Evolutionary conservation across 1,284 basidiomycete genomes (phyloP), one percentile per base, ranked within the genome.

Genomic region (Blastosporella zonata): DNA sequence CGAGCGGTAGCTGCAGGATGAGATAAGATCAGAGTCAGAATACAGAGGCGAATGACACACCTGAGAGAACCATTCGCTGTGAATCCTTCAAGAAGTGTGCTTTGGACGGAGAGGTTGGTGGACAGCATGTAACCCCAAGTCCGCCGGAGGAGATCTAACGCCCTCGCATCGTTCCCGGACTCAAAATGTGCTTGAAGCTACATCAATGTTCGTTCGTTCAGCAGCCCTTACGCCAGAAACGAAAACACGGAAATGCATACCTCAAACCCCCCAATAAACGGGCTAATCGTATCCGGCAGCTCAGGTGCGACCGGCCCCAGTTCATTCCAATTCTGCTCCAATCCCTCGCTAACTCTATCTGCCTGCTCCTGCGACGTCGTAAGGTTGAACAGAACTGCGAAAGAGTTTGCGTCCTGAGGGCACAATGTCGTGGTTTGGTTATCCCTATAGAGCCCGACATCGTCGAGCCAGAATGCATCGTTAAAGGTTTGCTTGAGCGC

Each of bases 91-190:
- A 77, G 59, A 3, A 77, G 62, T 0, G 74, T 75, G 43, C 72
- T 74, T 49, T 76, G 67, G 0, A 75, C 74, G 0, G 68, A 72
- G 20, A 74, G 60, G 42, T 70, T 65, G 4, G 72, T 75, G 53
- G 68, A 67, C 2, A 78, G 56, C 59, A 77, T 76, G 59, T 73
- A 78, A 1, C 74, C 75, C 75, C 75, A 78, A 21, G 72, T 71
- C 13, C 70, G 54, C 21, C 69, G 63, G 10, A 78, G 56, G 1
- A 78, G 62, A 45, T 77, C 73, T 44, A 78, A 59, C 1, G 74
- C 74, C 10, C 68, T 59, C 0, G 60, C 64, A 17, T 69, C 68
- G 44, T 76, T 70, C 2, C 69, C 73, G 1, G 73, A 66, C n/a
- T 67, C 66, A 44, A 77, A 76, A 51, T 77, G 74, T 2, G 74